A percentile compares a stretch with the other conserved stretches of the same genome.
These are phyloP conservation scores for Backusella tuberculispora DNA, from an alignment of 192 early-diverging fungal genomes.

Conservation along the genomic window DNA sequence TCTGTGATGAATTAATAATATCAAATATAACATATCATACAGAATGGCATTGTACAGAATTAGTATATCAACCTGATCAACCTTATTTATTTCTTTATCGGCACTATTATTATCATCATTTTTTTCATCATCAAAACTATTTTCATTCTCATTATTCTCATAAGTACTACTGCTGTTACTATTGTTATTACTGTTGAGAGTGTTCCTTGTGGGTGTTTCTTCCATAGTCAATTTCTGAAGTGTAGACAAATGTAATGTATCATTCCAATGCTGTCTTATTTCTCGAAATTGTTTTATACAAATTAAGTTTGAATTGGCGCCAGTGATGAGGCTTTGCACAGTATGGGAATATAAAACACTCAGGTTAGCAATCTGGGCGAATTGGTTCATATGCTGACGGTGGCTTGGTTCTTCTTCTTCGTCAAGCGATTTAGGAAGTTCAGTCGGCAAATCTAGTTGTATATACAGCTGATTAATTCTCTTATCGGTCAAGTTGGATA, in stretches of 20 bases:
- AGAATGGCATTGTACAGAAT: constrained; percentile 10
- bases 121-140: background rate
- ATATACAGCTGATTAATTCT: constrained; percentile 5
- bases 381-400: constrained; percentile 10
- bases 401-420: constrained; percentile 5
- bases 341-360: constrained; percentile 20
- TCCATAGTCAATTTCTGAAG: background rate
- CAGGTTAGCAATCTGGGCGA: constrained; percentile 15
- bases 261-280: constrained; percentile 20
- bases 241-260: background rate
- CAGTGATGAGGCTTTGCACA: constrained; percentile 16
- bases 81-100: background rate
- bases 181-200: background rate
- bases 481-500: constrained; percentile 7
- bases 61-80: constrained; percentile 10
- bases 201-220: background rate
- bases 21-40: constrained; percentile 15
- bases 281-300: constrained; percentile 22
- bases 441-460: constrained; percentile 1
- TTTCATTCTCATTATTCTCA: too few species aligned
- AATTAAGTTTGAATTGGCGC: constrained; percentile 5
- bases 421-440: background rate
- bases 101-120: background rate
- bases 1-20: constrained; percentile 6
- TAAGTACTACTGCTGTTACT: background rate